Evolutionary conservation across 2,329 filamentous ascomycete genomes (phyloP).

Genomic region (Fusarium decemcellulare): DNA sequence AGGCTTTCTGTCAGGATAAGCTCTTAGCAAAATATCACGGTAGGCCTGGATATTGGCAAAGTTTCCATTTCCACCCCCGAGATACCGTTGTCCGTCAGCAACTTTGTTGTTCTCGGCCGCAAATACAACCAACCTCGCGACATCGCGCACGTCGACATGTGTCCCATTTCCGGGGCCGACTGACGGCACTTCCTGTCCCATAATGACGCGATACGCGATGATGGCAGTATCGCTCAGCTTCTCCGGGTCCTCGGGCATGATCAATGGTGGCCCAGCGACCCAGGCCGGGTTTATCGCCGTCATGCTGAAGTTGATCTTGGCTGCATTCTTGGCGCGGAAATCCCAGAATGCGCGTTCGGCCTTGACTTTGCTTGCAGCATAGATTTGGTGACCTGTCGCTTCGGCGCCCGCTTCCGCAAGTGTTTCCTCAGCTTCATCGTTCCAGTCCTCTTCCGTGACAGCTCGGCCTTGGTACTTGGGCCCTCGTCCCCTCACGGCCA

Average conservation of each 20-base stretch:
- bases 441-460: constrained; percentile 25
- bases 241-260: constrained; percentile 14
- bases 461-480: constrained; percentile 7
- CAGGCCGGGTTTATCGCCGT: constrained; percentile 25
- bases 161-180: constrained; percentile 20
- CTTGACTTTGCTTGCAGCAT: constrained; percentile 23
- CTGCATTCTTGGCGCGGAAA: not conserved
- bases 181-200: constrained; percentile 9
- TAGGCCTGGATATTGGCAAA: constrained; percentile 27
- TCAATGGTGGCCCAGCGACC: constrained; percentile 17
- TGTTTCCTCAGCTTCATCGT: constrained; percentile 21
- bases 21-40: constrained; percentile 16
- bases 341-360: constrained; percentile 30
- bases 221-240: constrained; percentile 30
- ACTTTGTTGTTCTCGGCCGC: constrained; percentile 9
- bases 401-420: not conserved
- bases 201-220: constrained; percentile 22
- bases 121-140: constrained; percentile 20
- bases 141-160: constrained; percentile 26
- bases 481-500: not conserved
- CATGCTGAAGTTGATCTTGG: constrained; percentile 6
- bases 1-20: not conserved
- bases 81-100: constrained; percentile 21
- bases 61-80: constrained; percentile 6
- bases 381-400: constrained; percentile 21